phyloP scores from a whole-genome alignment of 2,329 filamentous ascomycete species.

The Didymella segeticola region DNA sequence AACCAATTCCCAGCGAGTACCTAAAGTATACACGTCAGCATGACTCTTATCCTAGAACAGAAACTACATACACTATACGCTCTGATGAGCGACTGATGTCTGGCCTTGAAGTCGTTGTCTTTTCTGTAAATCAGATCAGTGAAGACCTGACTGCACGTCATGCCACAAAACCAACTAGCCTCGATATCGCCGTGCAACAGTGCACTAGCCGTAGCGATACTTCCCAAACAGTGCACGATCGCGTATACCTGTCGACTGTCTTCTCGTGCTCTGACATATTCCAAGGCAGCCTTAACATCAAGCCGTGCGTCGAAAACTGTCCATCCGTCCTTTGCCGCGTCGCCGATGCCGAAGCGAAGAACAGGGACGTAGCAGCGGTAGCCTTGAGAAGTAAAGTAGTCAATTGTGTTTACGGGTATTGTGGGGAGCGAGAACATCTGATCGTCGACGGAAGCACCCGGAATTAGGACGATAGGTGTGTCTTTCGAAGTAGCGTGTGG shows the following conservation, averaged over 20 bases:
- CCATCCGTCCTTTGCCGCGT: slow-evolving; percentile 59
- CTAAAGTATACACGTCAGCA: neutral
- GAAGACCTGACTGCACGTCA: slow-evolving; percentile 68
- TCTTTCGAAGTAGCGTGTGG: neutral
- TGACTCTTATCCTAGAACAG: too few relatives aligned
- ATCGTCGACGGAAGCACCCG: slow-evolving; percentile 68
- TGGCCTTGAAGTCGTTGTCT: slow-evolving; percentile 63
- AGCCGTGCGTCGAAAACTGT: slow-evolving; percentile 67
- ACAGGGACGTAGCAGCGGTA: slow-evolving; percentile 67
- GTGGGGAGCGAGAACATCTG: slow-evolving; percentile 69
- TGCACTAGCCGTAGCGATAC: slow-evolving; percentile 64
- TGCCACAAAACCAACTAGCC: slow-evolving; percentile 62
- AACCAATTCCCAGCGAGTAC: slow-evolving; percentile 20
- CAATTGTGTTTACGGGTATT: slow-evolving; percentile 67
- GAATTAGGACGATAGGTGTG: slow-evolving; percentile 64
- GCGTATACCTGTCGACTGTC: slow-evolving; percentile 58
- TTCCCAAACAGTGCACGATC: slow-evolving; percentile 69
- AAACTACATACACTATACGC: slow-evolving; percentile 12
- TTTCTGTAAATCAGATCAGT: slow-evolving; percentile 67
- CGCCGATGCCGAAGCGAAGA: slow-evolving; percentile 64
- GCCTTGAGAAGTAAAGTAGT: slow-evolving; percentile 67
- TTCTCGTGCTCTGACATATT: slow-evolving; percentile 56
- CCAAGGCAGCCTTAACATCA: slow-evolving; percentile 64
- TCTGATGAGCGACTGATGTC: slow-evolving; percentile 3
- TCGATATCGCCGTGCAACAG: slow-evolving; percentile 68